A percentile compares a stretch with the other conserved stretches of the same genome.
phyloP scores from a whole-genome alignment of 1,284 basidiomycete species.

The Golubevia sp. region DNA sequence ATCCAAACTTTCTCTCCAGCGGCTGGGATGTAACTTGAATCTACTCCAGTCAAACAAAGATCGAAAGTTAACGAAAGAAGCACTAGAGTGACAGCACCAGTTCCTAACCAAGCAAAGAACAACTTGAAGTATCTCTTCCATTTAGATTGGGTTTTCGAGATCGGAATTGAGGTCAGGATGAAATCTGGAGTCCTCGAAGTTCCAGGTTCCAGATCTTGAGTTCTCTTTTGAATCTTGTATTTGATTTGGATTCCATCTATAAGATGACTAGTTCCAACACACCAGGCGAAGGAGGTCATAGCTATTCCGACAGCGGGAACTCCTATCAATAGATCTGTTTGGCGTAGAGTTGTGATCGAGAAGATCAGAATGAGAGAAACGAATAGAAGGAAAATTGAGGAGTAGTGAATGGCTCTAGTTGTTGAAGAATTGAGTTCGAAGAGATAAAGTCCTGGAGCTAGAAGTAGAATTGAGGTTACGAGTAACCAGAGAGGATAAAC shows the following conservation, averaged over 20 bases:
- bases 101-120: conserved; percentile 16
- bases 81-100: conserved; percentile 16
- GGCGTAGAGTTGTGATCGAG: not conserved
- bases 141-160: conserved; percentile 21
- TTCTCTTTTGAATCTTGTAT: not conserved
- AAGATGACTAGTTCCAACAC: conserved; percentile 1
- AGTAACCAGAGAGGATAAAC: conserved; percentile 32
- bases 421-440: conserved; percentile 34
- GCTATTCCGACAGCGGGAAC: conserved; percentile 17
- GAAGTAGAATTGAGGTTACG: conserved; percentile 25
- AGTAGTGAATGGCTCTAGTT: conserved; percentile 28
- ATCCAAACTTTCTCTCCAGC: not conserved
- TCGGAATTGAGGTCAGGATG: conserved; percentile 9
- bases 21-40: conserved; percentile 23
- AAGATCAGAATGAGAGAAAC: conserved; percentile 14
- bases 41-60: conserved; percentile 30
- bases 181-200: not conserved
- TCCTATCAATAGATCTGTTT: conserved; percentile 14
- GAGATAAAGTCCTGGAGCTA: conserved; percentile 29
- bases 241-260: conserved; percentile 3
- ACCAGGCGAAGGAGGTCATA: conserved; percentile 14
- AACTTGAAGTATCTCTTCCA: conserved; percentile 29
- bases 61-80: conserved; percentile 23
- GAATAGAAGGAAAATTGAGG: conserved; percentile 16
- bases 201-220: not conserved